Base-by-base conservation (phyloP, 179 eudicot genomes). In the Corrigiola litoralis region DNA sequence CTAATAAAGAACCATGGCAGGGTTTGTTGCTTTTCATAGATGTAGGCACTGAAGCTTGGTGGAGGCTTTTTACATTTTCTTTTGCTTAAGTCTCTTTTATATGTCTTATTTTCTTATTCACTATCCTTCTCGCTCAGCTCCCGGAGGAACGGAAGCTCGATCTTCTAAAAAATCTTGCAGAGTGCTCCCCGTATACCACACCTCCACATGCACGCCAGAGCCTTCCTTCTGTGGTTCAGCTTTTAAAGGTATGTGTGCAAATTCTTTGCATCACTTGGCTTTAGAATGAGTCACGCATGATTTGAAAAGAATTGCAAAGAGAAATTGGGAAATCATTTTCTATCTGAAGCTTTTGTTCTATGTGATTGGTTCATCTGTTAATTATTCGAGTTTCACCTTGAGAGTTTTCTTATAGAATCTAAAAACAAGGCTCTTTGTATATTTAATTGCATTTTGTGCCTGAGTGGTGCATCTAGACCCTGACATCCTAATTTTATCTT, bases 91-190 rank as follows among this genome's bases (percentile, higher is more conserved):
- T 31, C 53, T 32, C 33, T 31, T 14, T 42, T 31, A 38, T 24
- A 28, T 42, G 24, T 44, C 18, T 65, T 34, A 31, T 32, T 51
- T 40, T 33, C 42, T 61, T 49, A 11, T 60, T 13, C 2, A 21
- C 28, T 33, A 7, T n/a, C 28, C 34, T 42, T 54, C 67, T 38
- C 38, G 59, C 47, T 46, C 88, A 92, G 98, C 88, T 92, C 67
- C 96, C 97, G 21, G 95, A 90, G 78, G 90, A 84, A 61, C 95
- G 92, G 51, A 87, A 83, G 80, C 80, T 84, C 56, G 98, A 87
- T 75, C 75, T 92, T 72, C 92, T 92, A 45, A 92, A 92, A 76
- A 84, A 85, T 81, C 89, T 92, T 58, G 98, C 98, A 41, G 98
- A 92, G 75, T 76, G 95, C 63, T 87, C 98, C 20, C 87, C 98